Conservation (phyloP, 176 grass and related monocot species). For the Eragrostis curvula region DNA sequence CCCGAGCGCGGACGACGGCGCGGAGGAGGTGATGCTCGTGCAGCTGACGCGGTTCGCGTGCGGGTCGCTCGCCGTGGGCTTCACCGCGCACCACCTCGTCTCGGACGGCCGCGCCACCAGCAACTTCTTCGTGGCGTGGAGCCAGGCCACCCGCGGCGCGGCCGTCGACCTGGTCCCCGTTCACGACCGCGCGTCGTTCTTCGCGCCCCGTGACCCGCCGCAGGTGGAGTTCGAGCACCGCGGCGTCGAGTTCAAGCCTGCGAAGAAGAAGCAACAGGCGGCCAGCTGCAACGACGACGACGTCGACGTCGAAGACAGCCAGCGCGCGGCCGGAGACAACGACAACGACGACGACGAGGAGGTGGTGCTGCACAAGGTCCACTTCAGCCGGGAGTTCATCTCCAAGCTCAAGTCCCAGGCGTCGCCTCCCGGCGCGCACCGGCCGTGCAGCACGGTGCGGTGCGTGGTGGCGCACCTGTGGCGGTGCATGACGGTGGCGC, state of each 20-base stretch:
- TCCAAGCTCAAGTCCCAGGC: background rate
- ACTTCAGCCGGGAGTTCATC: slow-evolving; percentile 26
- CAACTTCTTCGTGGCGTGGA: slow-evolving; percentile 27
- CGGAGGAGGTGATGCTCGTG: slow-evolving; percentile 2
- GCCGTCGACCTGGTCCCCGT: background rate
- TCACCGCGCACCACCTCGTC: slow-evolving; percentile 7
- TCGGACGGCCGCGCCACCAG: slow-evolving; percentile 19
- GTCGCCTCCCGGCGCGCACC: background rate
- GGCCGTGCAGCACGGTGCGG: slow-evolving; percentile 16
- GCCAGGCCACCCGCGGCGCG: slow-evolving; percentile 12
- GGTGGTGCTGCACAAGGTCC: slow-evolving; percentile 21
- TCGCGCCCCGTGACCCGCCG: background rate
- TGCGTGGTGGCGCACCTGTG: slow-evolving; percentile 26
- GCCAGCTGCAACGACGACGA: background rate
- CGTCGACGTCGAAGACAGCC: background rate
- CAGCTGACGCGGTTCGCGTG: slow-evolving; percentile 16
- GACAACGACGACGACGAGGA: background rate
- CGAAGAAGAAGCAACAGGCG: no score
- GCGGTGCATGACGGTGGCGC: slow-evolving; percentile 6
- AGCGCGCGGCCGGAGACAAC: background rate
- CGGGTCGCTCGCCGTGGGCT: slow-evolving; percentile 7
- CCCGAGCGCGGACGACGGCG: slow-evolving; percentile 10
- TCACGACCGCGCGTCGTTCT: slow-evolving; percentile 6
- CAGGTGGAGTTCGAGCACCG: slow-evolving; percentile 8
- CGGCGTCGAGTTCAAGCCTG: background rate